Evolutionary conservation across 2,329 filamentous ascomycete species (phyloP).

Genomic region (Geosmithia morbida): DNA sequence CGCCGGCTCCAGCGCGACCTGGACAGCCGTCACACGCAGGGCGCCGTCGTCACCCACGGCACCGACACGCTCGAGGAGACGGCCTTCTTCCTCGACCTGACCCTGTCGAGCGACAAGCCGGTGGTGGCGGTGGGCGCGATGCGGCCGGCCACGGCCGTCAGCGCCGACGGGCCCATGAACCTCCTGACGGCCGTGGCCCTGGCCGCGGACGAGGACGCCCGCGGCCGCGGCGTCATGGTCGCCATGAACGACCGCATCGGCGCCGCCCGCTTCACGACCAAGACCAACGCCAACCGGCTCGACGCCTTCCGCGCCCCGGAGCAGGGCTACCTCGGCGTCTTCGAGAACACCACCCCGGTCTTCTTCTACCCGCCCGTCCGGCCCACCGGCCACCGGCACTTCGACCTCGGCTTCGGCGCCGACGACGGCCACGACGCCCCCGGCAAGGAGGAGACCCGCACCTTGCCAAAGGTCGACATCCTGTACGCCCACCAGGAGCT

Average conservation of each 20-base stretch:
- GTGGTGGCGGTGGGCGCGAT: conserved; percentile 47
- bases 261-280: conserved; percentile 41
- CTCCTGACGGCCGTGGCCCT: conserved; percentile 44
- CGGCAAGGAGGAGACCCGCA: background rate
- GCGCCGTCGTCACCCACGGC: conserved; percentile 47
- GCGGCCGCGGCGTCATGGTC: conserved; percentile 40
- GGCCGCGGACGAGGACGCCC: conserved; percentile 28
- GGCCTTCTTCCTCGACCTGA: conserved; percentile 47
- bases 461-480: conserved; percentile 39
- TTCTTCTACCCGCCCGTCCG: conserved; percentile 42
- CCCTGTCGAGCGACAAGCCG: conserved; percentile 40
- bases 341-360: conserved; percentile 41
- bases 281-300: conserved; percentile 47
- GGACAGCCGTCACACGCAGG: conserved; percentile 23
- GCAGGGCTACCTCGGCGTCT: conserved; percentile 39
- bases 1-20: conserved; percentile 33
- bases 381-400: conserved; percentile 30
- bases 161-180: conserved; percentile 49
- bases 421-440: too few species aligned
- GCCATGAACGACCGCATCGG: conserved; percentile 48
- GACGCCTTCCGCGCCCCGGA: conserved; percentile 48
- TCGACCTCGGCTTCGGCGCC: conserved; percentile 19
- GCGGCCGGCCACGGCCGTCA: conserved; percentile 46
- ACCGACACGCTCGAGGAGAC: conserved; percentile 52
- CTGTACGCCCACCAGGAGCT: conserved; percentile 41